Evolutionary conservation across 345 rosid species (phyloP).

Genomic region (Citrus sp.): DNA sequence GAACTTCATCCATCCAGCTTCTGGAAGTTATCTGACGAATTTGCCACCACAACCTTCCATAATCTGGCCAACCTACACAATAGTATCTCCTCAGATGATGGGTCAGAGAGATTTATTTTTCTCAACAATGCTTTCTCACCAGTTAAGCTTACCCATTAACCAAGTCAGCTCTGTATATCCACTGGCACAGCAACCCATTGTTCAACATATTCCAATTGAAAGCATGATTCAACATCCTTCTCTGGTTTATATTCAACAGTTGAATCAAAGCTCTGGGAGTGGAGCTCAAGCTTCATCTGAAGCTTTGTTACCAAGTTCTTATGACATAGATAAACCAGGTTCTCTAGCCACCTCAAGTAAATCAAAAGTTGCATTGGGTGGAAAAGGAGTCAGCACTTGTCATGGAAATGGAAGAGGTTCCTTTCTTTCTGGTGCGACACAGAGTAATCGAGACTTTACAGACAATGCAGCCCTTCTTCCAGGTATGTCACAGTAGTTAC

Average conservation of each 20-base stretch:
- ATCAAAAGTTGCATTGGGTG: conserved; percentile 7
- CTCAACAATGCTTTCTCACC: not conserved
- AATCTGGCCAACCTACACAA: not conserved
- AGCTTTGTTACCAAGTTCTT: not conserved
- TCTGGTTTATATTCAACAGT: not conserved
- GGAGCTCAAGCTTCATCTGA: not conserved
- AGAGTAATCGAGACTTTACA: not conserved
- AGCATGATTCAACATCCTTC: not conserved
- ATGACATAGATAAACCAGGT: not conserved
- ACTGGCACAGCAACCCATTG: not conserved
- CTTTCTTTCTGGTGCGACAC: conserved; percentile 1
- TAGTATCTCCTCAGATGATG: not conserved
- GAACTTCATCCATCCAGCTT: conserved; percentile 6
- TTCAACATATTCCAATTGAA: conserved; percentile 5
- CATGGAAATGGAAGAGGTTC: conserved; percentile 5
- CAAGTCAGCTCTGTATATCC: not conserved
- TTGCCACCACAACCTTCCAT: conserved; percentile 11
- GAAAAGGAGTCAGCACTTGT: not conserved
- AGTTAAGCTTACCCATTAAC: not conserved
- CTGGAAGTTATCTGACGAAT: not conserved
- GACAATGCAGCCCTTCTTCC: not conserved
- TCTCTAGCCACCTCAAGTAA: not conserved
- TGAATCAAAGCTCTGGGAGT: conserved; percentile 3
- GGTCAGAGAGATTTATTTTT: conserved; percentile 10
- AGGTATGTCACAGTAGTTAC: not conserved